Conservation (phyloP, 176 grass and related monocot species). For the Saccharum spontaneum region DNA sequence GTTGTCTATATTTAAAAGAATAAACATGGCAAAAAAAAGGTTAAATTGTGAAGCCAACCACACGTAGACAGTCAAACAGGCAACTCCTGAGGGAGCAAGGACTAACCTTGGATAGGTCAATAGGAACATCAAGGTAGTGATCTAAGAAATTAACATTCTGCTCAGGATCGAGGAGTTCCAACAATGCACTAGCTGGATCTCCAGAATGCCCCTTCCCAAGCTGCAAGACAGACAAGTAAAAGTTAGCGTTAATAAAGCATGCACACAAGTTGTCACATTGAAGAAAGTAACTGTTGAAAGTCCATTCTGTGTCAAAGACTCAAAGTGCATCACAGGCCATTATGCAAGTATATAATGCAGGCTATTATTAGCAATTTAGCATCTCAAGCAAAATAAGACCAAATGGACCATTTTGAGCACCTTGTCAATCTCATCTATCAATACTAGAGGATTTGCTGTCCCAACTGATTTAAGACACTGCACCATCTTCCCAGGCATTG, state of each 20-base stretch:
- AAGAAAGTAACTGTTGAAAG: constrained; percentile 27
- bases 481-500: constrained; percentile 99
- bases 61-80: constrained; percentile 6
- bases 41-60: constrained; percentile 22
- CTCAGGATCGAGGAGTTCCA: constrained; percentile 98
- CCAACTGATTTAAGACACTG: constrained; percentile 95
- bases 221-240: constrained; percentile 47
- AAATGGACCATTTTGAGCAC: constrained; percentile 35
- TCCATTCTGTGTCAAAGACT: constrained; percentile 14
- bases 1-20: neutral
- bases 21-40: neutral
- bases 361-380: neutral
- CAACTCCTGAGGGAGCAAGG: constrained; percentile 1
- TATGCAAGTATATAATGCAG: constrained; percentile 29
- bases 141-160: constrained; percentile 99
- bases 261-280: constrained; percentile 3
- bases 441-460: constrained; percentile 92
- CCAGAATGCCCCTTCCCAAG: constrained; percentile 95
- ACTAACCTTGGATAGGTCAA: constrained; percentile 94
- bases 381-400: constrained; percentile 28
- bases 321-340: constrained; percentile 16
- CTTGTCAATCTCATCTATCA: constrained; percentile 99
- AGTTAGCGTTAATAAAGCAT: constrained; percentile 4
- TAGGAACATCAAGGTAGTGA: constrained; percentile 99
- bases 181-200: constrained; percentile 93